A percentile compares a stretch with the other conserved stretches of the same genome.
phyloP scores from a whole-genome alignment of 176 grass and related monocot genomes.

The Oryza rufipogon region DNA sequence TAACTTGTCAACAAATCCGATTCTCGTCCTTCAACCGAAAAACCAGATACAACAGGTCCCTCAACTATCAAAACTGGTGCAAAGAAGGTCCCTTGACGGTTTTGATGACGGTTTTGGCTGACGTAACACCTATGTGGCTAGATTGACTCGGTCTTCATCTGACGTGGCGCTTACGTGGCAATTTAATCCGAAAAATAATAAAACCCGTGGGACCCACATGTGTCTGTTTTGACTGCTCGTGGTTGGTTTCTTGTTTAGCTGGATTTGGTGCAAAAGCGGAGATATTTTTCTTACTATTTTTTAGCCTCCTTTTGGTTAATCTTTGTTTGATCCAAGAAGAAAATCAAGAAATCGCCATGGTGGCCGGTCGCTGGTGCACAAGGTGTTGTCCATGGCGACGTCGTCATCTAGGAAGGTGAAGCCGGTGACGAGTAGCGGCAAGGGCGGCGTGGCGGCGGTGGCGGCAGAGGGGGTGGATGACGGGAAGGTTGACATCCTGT shows the following conservation, averaged over 20 bases:
- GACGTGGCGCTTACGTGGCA: too few relatives aligned
- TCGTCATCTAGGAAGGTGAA: constrained; percentile 59
- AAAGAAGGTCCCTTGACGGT: too few relatives aligned
- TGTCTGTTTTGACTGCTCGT: neutral
- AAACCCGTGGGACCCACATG: too few relatives aligned
- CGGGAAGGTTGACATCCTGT: constrained; percentile 70
- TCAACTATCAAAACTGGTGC: too few relatives aligned
- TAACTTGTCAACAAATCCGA: too few relatives aligned
- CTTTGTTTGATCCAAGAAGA: too few relatives aligned
- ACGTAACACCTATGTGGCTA: too few relatives aligned
- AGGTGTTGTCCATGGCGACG: constrained; percentile 68
- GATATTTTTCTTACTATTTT: neutral
- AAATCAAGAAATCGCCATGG: constrained; percentile 34
- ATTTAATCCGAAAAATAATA: too few relatives aligned
- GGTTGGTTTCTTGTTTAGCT: neutral
- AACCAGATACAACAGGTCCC: too few relatives aligned
- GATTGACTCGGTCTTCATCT: too few relatives aligned
- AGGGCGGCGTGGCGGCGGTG: neutral
- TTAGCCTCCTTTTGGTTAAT: neutral
- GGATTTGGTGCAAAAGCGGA: neutral
- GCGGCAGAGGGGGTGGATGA: neutral
- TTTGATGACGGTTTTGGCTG: too few relatives aligned
- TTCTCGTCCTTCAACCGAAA: too few relatives aligned
- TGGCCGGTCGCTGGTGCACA: constrained; percentile 72
- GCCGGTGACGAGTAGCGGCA: neutral